Percentiles rank a stretch among this genome's conserved stretches.
Evolutionary conservation across 2,329 filamentous ascomycete species (phyloP).

Genomic region (Fusarium staphyleae): DNA sequence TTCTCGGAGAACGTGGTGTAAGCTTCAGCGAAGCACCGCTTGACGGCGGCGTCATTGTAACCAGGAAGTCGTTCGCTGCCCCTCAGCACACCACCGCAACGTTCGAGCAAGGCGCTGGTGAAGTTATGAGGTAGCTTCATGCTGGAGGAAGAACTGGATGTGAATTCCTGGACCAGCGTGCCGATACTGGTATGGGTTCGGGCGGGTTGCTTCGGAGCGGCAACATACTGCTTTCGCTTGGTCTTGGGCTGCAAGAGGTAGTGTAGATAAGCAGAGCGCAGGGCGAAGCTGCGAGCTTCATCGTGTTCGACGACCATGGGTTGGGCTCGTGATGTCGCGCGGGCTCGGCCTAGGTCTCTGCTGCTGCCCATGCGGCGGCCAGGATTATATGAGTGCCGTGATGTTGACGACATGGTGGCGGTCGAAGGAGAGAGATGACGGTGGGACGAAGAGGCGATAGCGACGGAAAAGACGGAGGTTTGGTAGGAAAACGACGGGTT

Average conservation of each 20-base stretch:
- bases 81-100: slow-evolving; percentile 80
- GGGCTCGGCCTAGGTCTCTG: slow-evolving; percentile 51
- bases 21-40: slow-evolving; percentile 92
- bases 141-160: slow-evolving; percentile 56
- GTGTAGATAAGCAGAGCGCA: slow-evolving; percentile 88
- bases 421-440: slow-evolving; percentile 9
- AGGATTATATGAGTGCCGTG: slow-evolving; percentile 55
- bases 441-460: slow-evolving; percentile 19
- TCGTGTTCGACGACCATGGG: slow-evolving; percentile 66
- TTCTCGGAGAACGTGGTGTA: slow-evolving; percentile 92
- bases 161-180: slow-evolving; percentile 89
- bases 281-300: slow-evolving; percentile 89
- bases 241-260: slow-evolving; percentile 92
- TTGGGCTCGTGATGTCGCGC: slow-evolving; percentile 56
- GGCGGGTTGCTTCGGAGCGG: slow-evolving; percentile 67
- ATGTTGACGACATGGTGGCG: slow-evolving; percentile 58
- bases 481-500: slow-evolving; percentile 19
- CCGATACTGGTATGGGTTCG: slow-evolving; percentile 76
- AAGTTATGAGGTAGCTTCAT: slow-evolving; percentile 67
- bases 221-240: slow-evolving; percentile 87
- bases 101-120: slow-evolving; percentile 65
- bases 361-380: slow-evolving; percentile 55
- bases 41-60: slow-evolving; percentile 88
- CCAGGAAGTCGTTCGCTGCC: slow-evolving; percentile 86
- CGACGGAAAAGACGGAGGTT: neutral